Evolutionary conservation across 331 rosid genomes (phyloP).

Genomic region (Spiraea crenata): DNA sequence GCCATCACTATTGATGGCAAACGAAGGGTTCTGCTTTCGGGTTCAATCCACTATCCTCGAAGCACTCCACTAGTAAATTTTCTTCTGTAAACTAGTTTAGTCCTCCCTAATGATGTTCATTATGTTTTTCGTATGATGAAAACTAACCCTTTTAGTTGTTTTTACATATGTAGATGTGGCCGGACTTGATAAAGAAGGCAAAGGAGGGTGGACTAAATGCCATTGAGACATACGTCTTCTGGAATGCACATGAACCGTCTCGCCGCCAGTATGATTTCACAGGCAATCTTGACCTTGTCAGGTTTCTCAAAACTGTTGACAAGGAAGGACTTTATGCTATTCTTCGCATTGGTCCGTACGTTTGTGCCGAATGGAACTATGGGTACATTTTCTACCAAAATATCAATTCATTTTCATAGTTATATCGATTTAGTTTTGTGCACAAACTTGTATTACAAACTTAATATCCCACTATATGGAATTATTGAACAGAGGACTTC

Average conservation of each 20-base stretch:
- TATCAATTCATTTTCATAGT: not conserved
- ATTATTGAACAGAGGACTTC: slow-evolving; percentile 35
- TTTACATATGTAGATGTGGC: slow-evolving; percentile 52
- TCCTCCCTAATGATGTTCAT: not conserved
- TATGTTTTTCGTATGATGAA: not conserved
- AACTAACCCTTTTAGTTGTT: not conserved
- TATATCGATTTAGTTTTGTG: no score
- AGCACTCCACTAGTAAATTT: slow-evolving; percentile 42
- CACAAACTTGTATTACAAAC: no score
- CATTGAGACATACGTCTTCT: slow-evolving; percentile 56
- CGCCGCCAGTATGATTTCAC: slow-evolving; percentile 46
- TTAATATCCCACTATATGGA: no score
- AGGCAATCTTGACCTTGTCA: slow-evolving; percentile 36
- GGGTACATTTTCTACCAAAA: slow-evolving; percentile 19
- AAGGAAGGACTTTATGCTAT: slow-evolving; percentile 46
- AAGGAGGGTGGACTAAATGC: slow-evolving; percentile 63
- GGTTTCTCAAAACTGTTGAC: slow-evolving; percentile 47
- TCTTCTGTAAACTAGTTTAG: not conserved
- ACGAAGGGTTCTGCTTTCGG: slow-evolving; percentile 35
- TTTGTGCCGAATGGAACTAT: slow-evolving; percentile 60
- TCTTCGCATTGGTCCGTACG: slow-evolving; percentile 65
- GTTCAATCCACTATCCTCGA: slow-evolving; percentile 53
- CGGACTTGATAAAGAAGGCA: slow-evolving; percentile 39
- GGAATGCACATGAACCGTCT: slow-evolving; percentile 51
- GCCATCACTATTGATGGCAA: slow-evolving; percentile 48